Percentiles rank a stretch among this genome's conserved stretches.
Evolutionary conservation across 192 early-diverging fungal genomes (phyloP).

Genomic region (Helicostylum pulchrum): DNA sequence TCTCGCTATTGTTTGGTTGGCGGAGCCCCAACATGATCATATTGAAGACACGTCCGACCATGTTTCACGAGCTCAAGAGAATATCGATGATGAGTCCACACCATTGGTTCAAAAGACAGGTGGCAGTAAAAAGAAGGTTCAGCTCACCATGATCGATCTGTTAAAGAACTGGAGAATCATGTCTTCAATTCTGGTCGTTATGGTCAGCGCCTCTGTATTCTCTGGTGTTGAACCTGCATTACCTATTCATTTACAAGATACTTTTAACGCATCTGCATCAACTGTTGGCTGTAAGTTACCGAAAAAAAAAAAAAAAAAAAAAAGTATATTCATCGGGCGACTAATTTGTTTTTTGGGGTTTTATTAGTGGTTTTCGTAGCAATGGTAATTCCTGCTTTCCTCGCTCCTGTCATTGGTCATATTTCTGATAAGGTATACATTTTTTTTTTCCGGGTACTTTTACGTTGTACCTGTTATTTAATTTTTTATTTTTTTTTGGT

Average conservation of each 20-base stretch:
- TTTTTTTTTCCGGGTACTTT: no score
- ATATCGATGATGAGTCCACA: conserved; percentile 13
- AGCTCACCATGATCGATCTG: conserved; percentile 42
- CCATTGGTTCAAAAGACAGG: background rate
- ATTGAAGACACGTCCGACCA: background rate
- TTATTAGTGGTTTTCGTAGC: conserved; percentile 56
- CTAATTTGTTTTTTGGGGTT: no score
- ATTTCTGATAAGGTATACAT: conserved; percentile 43
- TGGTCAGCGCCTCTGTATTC: conserved; percentile 49
- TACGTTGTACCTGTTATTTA: no score
- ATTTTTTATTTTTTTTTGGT: background rate
- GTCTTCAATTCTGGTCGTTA: conserved; percentile 41
- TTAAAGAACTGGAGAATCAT: conserved; percentile 45
- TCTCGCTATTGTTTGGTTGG: conserved; percentile 55
- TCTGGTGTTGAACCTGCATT: conserved; percentile 58
- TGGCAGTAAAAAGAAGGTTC: conserved; percentile 3
- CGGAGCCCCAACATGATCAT: conserved; percentile 46
- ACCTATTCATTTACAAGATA: conserved; percentile 46
- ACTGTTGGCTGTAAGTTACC: conserved; percentile 42
- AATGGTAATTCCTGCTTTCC: conserved; percentile 65
- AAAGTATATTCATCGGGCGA: background rate
- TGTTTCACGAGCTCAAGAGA: conserved; percentile 16
- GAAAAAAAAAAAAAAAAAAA: no score
- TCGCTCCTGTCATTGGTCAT: conserved; percentile 58
- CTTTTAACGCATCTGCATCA: conserved; percentile 37